Evolutionary conservation across 2,329 filamentous ascomycete genomes (phyloP).

Genomic region (Pseudogymnoascus sp.): DNA sequence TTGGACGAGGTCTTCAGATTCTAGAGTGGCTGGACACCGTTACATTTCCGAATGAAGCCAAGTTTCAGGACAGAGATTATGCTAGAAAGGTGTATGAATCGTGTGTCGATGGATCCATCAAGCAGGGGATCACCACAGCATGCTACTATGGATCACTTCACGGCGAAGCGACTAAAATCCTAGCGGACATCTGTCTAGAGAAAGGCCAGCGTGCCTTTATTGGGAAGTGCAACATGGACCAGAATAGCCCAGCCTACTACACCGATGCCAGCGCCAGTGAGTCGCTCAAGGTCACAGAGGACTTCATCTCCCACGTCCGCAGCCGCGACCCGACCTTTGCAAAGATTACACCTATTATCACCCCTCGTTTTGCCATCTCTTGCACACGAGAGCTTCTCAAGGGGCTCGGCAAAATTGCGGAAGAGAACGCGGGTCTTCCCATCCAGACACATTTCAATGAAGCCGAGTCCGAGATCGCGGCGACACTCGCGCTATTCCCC

Average conservation of each 20-base stretch:
- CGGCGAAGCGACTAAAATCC: slow-evolving; percentile 73
- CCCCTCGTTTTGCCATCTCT: slow-evolving; percentile 44
- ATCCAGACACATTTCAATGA: slow-evolving; percentile 65
- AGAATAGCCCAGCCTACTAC: slow-evolving; percentile 48
- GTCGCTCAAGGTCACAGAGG: slow-evolving; percentile 34
- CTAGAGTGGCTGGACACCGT: slow-evolving; percentile 55
- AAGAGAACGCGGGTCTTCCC: slow-evolving; percentile 38
- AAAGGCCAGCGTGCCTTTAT: slow-evolving; percentile 81
- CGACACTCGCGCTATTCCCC: slow-evolving; percentile 48
- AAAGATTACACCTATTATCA: slow-evolving; percentile 40
- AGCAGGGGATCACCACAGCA: slow-evolving; percentile 83
- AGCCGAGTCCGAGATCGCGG: slow-evolving; percentile 49
- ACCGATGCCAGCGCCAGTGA: slow-evolving; percentile 42
- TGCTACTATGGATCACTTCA: slow-evolving; percentile 86
- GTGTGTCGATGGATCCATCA: slow-evolving; percentile 68
- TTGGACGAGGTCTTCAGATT: slow-evolving; percentile 24
- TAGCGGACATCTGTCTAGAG: slow-evolving; percentile 70
- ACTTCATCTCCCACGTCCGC: not conserved
- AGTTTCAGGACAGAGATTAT: slow-evolving; percentile 52
- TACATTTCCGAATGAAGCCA: slow-evolving; percentile 60
- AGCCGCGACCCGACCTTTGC: slow-evolving; percentile 35
- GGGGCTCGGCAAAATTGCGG: slow-evolving; percentile 47
- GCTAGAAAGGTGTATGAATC: slow-evolving; percentile 66
- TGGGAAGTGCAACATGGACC: slow-evolving; percentile 69
- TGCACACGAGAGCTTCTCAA: slow-evolving; percentile 46